Percentiles rank a stretch among this genome's conserved stretches.
phyloP scores from a whole-genome alignment of 805 yeast species.

The Pichia sporocuriosa region DNA sequence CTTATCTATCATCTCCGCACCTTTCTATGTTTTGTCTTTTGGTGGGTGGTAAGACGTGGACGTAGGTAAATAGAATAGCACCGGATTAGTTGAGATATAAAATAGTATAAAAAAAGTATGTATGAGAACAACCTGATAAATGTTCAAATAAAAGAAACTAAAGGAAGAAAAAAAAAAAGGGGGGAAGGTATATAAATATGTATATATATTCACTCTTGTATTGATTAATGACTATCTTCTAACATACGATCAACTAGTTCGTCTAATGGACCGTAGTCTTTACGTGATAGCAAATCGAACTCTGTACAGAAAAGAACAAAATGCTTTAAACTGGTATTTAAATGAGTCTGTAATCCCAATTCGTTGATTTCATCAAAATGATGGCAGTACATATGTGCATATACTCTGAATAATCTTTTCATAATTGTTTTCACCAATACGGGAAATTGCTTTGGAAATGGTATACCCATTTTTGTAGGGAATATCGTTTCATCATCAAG shows the following conservation, averaged over 20 bases:
- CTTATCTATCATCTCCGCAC: too few species aligned
- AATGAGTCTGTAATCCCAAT: conserved; percentile 83
- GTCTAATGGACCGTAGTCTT: conserved; percentile 88
- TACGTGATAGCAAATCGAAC: conserved; percentile 65
- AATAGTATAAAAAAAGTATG: too few species aligned
- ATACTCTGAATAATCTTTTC: conserved; percentile 86
- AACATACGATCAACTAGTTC: conserved; percentile 72
- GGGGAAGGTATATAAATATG: neutral
- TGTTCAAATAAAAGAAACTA: too few species aligned
- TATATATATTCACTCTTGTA: too few species aligned
- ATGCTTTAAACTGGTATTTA: conserved; percentile 91
- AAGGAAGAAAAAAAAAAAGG: neutral
- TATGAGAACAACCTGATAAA: too few species aligned
- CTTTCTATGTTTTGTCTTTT: too few species aligned
- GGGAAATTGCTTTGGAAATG: conserved; percentile 81
- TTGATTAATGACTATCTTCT: conserved; percentile 26
- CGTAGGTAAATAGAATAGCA: too few species aligned
- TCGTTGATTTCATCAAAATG: conserved; percentile 95
- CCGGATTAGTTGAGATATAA: too few species aligned
- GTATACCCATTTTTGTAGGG: conserved; percentile 87
- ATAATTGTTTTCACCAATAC: conserved; percentile 77
- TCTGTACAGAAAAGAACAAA: conserved; percentile 83
- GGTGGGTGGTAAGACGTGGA: too few species aligned
- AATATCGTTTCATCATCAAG: conserved; percentile 86
- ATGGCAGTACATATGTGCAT: conserved; percentile 96